Evolutionary conservation across 345 rosid genomes (phyloP).

Genomic region (Eucalyptus lansdowneana): DNA sequence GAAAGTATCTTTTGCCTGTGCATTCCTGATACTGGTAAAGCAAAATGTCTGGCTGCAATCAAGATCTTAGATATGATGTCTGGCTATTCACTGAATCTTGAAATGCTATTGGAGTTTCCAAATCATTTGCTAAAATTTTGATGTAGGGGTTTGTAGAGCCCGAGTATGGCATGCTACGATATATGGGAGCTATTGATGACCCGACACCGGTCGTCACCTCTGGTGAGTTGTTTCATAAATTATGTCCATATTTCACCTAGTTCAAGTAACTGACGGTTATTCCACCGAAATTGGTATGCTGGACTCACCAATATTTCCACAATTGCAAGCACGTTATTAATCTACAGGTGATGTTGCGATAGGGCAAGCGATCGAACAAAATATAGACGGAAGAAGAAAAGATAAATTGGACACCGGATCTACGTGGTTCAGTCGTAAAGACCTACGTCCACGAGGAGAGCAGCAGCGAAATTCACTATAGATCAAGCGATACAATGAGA

Average conservation of each 20-base stretch:
- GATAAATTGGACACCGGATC: too few relatives aligned
- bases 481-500: too few relatives aligned
- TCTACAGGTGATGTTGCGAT: background rate
- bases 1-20: background rate
- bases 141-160: constrained; percentile 82
- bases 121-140: background rate
- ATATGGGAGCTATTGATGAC: constrained; percentile 90
- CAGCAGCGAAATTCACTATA: too few relatives aligned
- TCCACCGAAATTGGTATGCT: background rate
- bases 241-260: background rate
- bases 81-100: background rate
- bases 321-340: background rate
- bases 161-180: constrained; percentile 79
- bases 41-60: background rate
- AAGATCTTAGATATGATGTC: background rate
- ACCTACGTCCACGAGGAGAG: too few relatives aligned
- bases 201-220: constrained; percentile 67
- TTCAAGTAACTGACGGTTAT: background rate
- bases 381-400: too few relatives aligned
- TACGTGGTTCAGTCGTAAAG: too few relatives aligned
- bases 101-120: background rate
- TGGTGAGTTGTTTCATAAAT: constrained; percentile 7
- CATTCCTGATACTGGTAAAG: background rate
- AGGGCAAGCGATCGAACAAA: too few relatives aligned
- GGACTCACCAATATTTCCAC: background rate